A percentile compares a stretch with the other conserved stretches of the same genome.
Conservation (phyloP, 2,329 filamentous ascomycete species). For the Acephala macrosclerotiorum region DNA sequence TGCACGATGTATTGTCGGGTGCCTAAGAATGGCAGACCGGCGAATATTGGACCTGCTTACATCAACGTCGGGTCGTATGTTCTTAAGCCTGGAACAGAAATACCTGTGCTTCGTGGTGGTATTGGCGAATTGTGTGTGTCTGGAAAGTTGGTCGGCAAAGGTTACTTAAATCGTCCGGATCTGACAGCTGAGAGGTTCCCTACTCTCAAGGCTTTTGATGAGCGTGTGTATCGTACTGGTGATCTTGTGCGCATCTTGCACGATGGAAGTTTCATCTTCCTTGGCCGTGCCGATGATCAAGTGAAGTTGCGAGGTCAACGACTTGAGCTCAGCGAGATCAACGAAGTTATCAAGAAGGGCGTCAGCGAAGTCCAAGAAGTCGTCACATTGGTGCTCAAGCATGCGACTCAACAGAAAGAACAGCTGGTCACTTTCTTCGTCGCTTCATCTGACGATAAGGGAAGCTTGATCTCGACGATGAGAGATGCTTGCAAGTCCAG, state of each 20-base stretch:
- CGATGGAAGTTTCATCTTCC: conserved; percentile 85
- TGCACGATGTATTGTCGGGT: conserved; percentile 90
- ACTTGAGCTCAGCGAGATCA: conserved; percentile 91
- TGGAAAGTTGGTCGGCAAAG: conserved; percentile 86
- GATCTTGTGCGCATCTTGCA: conserved; percentile 84
- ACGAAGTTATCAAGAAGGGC: conserved; percentile 77
- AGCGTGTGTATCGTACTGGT: conserved; percentile 84
- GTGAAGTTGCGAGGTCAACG: conserved; percentile 90
- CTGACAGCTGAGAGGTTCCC: conserved; percentile 82
- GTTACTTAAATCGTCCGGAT: conserved; percentile 83
- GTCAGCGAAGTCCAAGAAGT: conserved; percentile 69
- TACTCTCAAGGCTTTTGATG: conserved; percentile 59
- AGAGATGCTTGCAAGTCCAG: conserved; percentile 70
- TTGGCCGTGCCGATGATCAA: conserved; percentile 89
- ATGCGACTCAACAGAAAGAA: conserved; percentile 77
- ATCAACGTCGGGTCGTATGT: conserved; percentile 88
- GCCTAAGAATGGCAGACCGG: conserved; percentile 77
- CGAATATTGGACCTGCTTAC: conserved; percentile 89
- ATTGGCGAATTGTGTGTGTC: conserved; percentile 90
- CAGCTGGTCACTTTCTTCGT: conserved; percentile 81
- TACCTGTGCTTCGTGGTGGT: conserved; percentile 77
- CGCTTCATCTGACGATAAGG: conserved; percentile 44
- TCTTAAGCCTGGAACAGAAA: conserved; percentile 71
- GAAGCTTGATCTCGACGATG: conserved; percentile 54
- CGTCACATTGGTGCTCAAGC: conserved; percentile 76